Evolutionary conservation across 148 eudicot species (phyloP), one percentile per base, ranked within the genome.

Genomic region (Rhododendron griersonianum): DNA sequence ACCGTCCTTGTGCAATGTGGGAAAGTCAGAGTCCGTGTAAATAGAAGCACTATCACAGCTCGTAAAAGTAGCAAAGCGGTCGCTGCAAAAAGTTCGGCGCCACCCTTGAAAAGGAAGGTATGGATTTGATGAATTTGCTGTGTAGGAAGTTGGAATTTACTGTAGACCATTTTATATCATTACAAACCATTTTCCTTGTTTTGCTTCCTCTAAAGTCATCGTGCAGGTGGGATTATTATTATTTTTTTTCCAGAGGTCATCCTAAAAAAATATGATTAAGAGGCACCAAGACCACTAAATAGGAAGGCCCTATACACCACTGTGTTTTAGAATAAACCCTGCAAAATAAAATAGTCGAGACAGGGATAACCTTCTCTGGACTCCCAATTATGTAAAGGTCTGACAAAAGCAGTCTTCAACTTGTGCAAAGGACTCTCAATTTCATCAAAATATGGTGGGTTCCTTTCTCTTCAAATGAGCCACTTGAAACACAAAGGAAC

Each of bases 1-100:
- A 91, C 90, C 18, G 86, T 94, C 88, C 93, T 97, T 73, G 93
- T 97, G 78, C 98, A 91, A 89, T 93, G 86, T 88, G 98, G 99
- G 57, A 97, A 97, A 90, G 86, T 97, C 78, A 93, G 91, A 80
- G 89, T 91, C 55, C 98, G 98, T 7, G 93, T 94, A 61, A 90
- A 90, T 82, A 88, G 85, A 88, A 94, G 89, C 86, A 89, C 88
- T 84, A 89, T 94, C 41, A 88, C 85, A 85, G 73, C 92, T 86
- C 73, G 87, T 81, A 55, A 50, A 82, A 55, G 39, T 75, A 89
- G 84, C 78, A 87, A 87, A 57, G 87, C 18, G 78, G 88, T 84
- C 44, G 44, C 79, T 75, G 80, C 89, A 87, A 89, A 73, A 73
- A 84, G 84, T 86, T 86, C 93, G 85, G 81, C 25, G 81, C 88